These are phyloP conservation scores for Citrus cavaleriei DNA, from an alignment of 345 rosid genomes.

Conservation along the genomic window DNA sequence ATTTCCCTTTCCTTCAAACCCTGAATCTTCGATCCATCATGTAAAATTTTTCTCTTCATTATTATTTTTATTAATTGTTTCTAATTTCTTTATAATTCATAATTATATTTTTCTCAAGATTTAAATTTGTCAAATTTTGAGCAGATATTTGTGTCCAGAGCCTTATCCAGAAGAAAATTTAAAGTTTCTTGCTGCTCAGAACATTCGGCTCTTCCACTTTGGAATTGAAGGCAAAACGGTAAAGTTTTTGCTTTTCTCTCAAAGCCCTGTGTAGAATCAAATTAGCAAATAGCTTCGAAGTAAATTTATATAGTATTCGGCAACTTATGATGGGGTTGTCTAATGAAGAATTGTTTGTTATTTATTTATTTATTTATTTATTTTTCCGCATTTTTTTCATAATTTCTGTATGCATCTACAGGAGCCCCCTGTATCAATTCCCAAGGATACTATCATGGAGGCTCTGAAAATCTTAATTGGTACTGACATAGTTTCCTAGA, in stretches of 20 bases:
- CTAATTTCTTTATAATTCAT: not conserved
- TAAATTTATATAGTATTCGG: not conserved
- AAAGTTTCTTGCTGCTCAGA: slow-evolving; percentile 46
- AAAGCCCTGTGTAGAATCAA: too few species aligned
- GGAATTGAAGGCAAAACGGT: slow-evolving; percentile 87
- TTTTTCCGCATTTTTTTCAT: not conserved
- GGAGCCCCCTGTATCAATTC: slow-evolving; percentile 59
- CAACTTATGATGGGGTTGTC: too few species aligned
- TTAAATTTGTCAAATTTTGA: not conserved
- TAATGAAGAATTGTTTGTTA: not conserved
- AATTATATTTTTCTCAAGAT: not conserved
- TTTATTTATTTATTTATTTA: not conserved
- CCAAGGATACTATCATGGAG: slow-evolving; percentile 46
- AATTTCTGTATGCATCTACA: slow-evolving; percentile 26
- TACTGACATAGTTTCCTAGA: slow-evolving; percentile 23
- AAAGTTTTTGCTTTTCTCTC: not conserved
- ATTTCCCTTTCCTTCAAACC: slow-evolving; percentile 56
- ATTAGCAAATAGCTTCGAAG: not conserved
- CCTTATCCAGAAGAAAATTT: slow-evolving; percentile 73
- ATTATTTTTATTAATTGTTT: not conserved
- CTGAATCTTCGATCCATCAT: slow-evolving; percentile 77
- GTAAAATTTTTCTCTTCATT: slow-evolving; percentile 25
- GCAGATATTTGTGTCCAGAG: slow-evolving; percentile 81
- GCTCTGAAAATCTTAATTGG: slow-evolving; percentile 79
- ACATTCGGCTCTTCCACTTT: slow-evolving; percentile 66